Percentiles rank a stretch among this genome's conserved stretches.
phyloP scores from a whole-genome alignment of 176 grass and related monocot genomes.

The Oryza brachyantha region DNA sequence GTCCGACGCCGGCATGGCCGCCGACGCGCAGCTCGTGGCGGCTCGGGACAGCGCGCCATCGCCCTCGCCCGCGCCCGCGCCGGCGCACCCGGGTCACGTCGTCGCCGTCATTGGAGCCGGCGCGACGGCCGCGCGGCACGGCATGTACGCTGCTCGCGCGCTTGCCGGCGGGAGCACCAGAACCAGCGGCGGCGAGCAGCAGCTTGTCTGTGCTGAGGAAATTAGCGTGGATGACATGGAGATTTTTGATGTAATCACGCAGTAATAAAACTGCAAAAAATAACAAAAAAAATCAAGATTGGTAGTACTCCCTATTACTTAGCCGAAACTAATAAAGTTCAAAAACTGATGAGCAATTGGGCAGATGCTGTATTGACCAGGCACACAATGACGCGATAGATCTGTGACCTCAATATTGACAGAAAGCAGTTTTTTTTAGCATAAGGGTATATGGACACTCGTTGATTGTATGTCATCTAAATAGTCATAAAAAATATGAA shows the following conservation, averaged over 20 bases:
- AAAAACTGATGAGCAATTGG: neutral
- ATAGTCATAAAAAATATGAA: too few relatives aligned
- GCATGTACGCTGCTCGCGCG: neutral
- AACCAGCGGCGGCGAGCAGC: neutral
- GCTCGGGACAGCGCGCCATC: neutral
- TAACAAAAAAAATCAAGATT: too few relatives aligned
- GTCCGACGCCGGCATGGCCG: slow-evolving; percentile 78
- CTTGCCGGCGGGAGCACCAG: neutral
- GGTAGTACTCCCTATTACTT: neutral
- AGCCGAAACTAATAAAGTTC: neutral
- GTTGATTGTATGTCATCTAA: too few relatives aligned
- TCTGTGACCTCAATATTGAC: neutral
- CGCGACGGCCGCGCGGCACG: neutral
- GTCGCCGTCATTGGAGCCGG: neutral
- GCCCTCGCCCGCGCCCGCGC: neutral
- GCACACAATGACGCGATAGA: neutral
- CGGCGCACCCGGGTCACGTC: neutral
- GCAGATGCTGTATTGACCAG: neutral
- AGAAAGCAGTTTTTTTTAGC: too few relatives aligned
- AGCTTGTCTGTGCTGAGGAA: neutral
- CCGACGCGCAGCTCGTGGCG: slow-evolving; percentile 53
- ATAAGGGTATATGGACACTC: too few relatives aligned
- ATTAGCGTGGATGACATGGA: slow-evolving; percentile 47
- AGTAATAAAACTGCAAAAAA: neutral
- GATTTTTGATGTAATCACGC: slow-evolving; percentile 38